Base-by-base conservation (phyloP, 2,329 filamentous ascomycete species). In the Trichoderma pleuroti region DNA sequence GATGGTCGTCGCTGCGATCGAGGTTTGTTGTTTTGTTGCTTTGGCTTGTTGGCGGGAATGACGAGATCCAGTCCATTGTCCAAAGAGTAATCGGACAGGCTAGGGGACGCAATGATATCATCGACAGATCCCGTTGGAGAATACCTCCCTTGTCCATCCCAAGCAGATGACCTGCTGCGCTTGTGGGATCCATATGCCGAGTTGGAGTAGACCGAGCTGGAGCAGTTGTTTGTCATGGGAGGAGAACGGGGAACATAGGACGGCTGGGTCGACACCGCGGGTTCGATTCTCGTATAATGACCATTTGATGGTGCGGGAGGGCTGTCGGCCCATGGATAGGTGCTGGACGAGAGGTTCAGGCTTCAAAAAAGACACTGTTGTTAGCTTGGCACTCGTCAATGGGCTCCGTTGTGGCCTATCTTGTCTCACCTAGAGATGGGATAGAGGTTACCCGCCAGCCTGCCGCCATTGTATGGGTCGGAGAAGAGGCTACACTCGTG, bases 1-100 rank as follows among this genome's bases (percentile, higher is more conserved):
- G 91, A 93, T 30, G 92, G 89, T 34, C 91, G 87, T 75, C 92
- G 86, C 77, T 92, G 90, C 18, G 86, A 82, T 52, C 85, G 83
- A 65, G 81, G 80, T 76, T 87, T 87, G 64, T 82, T 81, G 62
- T 80, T 81, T 54, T 79, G 77, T 54, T 79, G 77, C 75, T 86
- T 87, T 71, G 81, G 79, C 74, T 85, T 86, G 49, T 72, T 74
- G 73, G 80, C 81, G 4, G 81, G 78, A 39, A 81, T 79, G 42
- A 80, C 76, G 69, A 80, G 75, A 56, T 81, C 80, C 59, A 82
- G 81, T 64, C 82, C 81, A 74, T 85, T 84, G 66, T 91, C 88
- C 74, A 87, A 78, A 7, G 85, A 86, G 75, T 88, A 88, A 74
- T 91, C 89, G n/a, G 87, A 88, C 9, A 88, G 77, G 77, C 85